Conservation (phyloP, 768 basidiomycete genomes). For the Lactarius sp. region DNA sequence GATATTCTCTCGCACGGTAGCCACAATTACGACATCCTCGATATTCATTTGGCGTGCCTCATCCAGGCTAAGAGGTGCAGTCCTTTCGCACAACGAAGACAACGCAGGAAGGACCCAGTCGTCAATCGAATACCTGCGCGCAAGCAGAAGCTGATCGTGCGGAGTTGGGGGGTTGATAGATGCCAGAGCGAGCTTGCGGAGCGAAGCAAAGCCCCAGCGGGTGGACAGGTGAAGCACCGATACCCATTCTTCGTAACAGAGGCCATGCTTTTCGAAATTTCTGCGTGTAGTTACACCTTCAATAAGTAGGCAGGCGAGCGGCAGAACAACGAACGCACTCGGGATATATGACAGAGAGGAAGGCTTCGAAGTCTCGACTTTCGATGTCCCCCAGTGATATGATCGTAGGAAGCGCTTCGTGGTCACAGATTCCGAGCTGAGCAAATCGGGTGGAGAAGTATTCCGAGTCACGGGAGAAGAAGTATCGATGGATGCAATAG, state of each 20-base stretch:
- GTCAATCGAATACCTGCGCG: background rate
- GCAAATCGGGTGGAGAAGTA: conserved; percentile 4
- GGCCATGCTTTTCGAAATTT: background rate
- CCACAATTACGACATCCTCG: too few species aligned
- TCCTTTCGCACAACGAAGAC: background rate
- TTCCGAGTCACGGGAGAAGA: conserved; percentile 11
- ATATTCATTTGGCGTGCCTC: too few species aligned
- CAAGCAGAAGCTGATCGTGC: conserved; percentile 7
- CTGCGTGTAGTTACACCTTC: background rate
- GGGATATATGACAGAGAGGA: background rate
- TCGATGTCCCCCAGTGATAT: background rate
- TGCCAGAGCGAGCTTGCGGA: conserved; percentile 22
- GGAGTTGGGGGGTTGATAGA: background rate
- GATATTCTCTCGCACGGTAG: too few species aligned
- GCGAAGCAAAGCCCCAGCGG: conserved; percentile 30
- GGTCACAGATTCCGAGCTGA: background rate
- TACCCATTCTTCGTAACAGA: conserved; percentile 22
- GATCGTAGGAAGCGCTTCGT: background rate
- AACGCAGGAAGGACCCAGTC: background rate
- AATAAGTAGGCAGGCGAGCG: background rate
- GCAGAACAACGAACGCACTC: background rate
- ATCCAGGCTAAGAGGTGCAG: too few species aligned
- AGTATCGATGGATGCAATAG: background rate
- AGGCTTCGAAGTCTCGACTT: background rate
- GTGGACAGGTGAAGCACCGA: conserved; percentile 20